Base-by-base conservation (phyloP, 208 protist species). In the Leishmania aethiopica region DNA sequence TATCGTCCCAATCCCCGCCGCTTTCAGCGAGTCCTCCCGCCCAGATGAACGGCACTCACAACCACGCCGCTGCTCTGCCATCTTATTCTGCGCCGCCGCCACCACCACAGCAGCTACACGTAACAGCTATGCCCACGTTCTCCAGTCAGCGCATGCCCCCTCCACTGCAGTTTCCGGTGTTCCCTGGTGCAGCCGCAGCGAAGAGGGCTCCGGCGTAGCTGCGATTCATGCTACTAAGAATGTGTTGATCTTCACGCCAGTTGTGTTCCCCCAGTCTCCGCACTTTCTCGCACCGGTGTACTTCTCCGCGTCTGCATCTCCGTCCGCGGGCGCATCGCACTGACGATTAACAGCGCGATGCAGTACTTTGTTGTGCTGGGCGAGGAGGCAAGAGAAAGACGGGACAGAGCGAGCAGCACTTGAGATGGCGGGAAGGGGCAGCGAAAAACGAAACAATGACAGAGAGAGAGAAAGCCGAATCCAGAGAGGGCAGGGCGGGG, bases 141-240 rank as follows among this genome's bases (percentile, higher is more conserved):
- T 78, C 69, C 51, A 53, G 22, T 11, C 22, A 40, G 17, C 42
- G 70, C 32, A 82, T 94, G 78, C 90, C 90, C 5, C 89, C 92
- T n/a, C 92, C 92, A 11, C 70, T 95, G 64, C 53, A 91, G 35
- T 95, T 92, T 79, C 90, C 91, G 8, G 78, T 85, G 17, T 93
- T 85, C 79, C 88, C 81, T 71, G 80, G 77, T 49, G 85, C 60
- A 8, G 45, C 75, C 3, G 78, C 78, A 17, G 49, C 47, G 57
- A 87, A 69, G 71, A 70, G 70, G 13, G 55, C 35, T 15, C 32
- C 75, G 13, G 42, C 35, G 25, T 79, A 79, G 59, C n/a, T 45
- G 51, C 51, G 2, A 28, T n/a, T 28, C n/a, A 28, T 28, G 10
- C 13, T 8, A 15, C 32, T 62, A 13, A 40, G n/a, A 62, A 77